Evolutionary conservation across 768 basidiomycete species (phyloP), one percentile per base, ranked within the genome.

Genomic region (Tylopilus cervinicoccineus): DNA sequence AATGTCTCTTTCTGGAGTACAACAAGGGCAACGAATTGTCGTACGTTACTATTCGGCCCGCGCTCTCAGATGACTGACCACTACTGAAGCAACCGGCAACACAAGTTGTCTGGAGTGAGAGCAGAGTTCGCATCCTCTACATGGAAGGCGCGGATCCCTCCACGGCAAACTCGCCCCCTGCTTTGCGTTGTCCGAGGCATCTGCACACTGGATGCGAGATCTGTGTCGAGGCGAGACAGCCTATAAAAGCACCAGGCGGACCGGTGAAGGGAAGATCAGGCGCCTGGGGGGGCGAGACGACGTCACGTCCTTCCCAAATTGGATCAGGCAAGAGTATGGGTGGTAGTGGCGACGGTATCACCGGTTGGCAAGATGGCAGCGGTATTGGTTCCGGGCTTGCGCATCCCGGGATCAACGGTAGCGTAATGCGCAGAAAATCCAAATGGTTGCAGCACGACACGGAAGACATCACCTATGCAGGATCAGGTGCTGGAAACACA

Each of bases 351-450:
- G 76, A 77, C 8, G 79, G 80, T 1, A 75, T 88, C 34, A 79
- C 79, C 2, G 87, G 86, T 3, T 88, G 85, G 83, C 80, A 81
- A 55, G 86, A 88, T 44, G 83, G 84, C 6, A 79, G 76, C 51
- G 87, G 87, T 13, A 77, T 88, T 39, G 87, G 87, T 11, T 79
- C 81, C 3, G 87, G 87, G 4, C 73, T 88, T 24, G 69, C 82
- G 22, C 70, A 77, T 22, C 78, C 81, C 20, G 79, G 76, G 13
- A 64, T 72, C 11, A 56, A 70, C 20, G 86, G 86, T 11, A 85
- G 75, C 50, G 78, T 74, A 9, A 62, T 89, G 48, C 74, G 85
- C 38, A 73, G 86, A 23, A 78, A 58, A 48, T 63, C 52, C 61
- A 65, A 51, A 51, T 69, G 65, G 56, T 38, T 54, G 14, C 47